Percentiles rank a stretch among this genome's conserved stretches.
These are phyloP conservation scores for Ceratobasidium sp. DNA, from an alignment of 1,284 basidiomycete genomes.

Conservation along the genomic window DNA sequence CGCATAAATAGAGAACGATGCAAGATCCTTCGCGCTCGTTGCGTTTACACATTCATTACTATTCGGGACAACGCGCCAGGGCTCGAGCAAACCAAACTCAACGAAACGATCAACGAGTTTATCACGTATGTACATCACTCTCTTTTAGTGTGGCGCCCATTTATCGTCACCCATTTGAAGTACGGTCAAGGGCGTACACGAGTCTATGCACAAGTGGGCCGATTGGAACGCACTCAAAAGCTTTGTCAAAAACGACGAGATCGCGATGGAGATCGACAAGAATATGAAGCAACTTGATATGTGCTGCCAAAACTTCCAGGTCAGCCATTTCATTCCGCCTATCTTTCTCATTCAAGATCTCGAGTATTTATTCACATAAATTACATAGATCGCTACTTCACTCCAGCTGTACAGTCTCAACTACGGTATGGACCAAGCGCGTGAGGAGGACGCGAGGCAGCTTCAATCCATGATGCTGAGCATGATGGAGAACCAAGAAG, in stretches of 20 bases:
- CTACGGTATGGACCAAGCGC: conserved; percentile 18
- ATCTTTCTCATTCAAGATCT: not conserved
- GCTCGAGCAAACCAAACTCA: conserved; percentile 12
- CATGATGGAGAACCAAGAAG: conserved; percentile 31
- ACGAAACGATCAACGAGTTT: conserved; percentile 14
- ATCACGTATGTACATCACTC: conserved; percentile 15
- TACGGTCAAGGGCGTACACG: conserved; percentile 27
- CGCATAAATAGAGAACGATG: conserved; percentile 21
- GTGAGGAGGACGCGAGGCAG: conserved; percentile 4
- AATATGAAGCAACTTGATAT: conserved; percentile 26
- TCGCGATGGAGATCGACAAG: conserved; percentile 14
- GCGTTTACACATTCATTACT: conserved; percentile 31
- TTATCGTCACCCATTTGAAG: not conserved
- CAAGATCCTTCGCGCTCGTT: conserved; percentile 27
- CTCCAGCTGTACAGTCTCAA: conserved; percentile 20
- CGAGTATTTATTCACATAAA: not conserved
- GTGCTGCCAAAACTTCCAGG: conserved; percentile 37
- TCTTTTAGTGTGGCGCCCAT: not conserved
- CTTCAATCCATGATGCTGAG: conserved; percentile 3
- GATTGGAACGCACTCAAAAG: conserved; percentile 24
- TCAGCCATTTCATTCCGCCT: not conserved
- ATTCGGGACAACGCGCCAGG: conserved; percentile 31
- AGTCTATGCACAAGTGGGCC: conserved; percentile 36
- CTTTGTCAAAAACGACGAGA: conserved; percentile 35
- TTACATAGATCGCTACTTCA: conserved; percentile 12